Percentiles rank a stretch among this genome's conserved stretches.
Conservation (phyloP, 495 filamentous ascomycete species). For the Penicillium daleae region DNA sequence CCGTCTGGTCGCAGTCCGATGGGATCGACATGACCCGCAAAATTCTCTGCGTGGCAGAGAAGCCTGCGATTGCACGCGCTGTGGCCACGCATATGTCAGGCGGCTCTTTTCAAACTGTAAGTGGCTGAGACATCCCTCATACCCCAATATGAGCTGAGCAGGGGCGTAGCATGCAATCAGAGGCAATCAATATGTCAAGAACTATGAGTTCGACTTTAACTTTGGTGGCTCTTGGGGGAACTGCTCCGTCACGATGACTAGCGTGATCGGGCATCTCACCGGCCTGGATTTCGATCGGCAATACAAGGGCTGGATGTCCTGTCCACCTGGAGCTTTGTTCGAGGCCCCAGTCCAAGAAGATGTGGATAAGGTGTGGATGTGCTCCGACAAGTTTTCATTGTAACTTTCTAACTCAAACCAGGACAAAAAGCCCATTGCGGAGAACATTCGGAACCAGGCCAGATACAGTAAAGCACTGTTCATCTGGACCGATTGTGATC, state of each 20-base stretch:
- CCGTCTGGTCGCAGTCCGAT: slow-evolving; percentile 10
- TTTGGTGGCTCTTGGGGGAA: slow-evolving; percentile 81
- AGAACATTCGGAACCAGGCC: slow-evolving; percentile 83
- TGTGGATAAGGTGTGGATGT: slow-evolving; percentile 61
- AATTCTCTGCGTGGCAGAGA: slow-evolving; percentile 94
- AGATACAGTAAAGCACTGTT: slow-evolving; percentile 70
- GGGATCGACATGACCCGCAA: slow-evolving; percentile 42
- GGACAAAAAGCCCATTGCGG: slow-evolving; percentile 79
- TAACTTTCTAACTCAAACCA: slow-evolving; percentile 38
- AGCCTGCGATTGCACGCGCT: slow-evolving; percentile 93
- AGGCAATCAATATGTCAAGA: slow-evolving; percentile 82
- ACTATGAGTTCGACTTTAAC: slow-evolving; percentile 88
- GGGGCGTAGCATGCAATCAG: slow-evolving; percentile 54
- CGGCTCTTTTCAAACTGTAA: slow-evolving; percentile 69
- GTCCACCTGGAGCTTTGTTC: slow-evolving; percentile 78
- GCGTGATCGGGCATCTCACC: slow-evolving; percentile 84
- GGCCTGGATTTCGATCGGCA: slow-evolving; percentile 68
- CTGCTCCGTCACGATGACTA: slow-evolving; percentile 89
- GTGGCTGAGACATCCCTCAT: slow-evolving; percentile 37
- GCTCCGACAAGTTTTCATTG: no score
- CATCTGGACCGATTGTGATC: slow-evolving; percentile 99
- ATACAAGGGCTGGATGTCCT: slow-evolving; percentile 79
- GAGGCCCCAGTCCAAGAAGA: slow-evolving; percentile 72
- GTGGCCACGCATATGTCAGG: slow-evolving; percentile 88
- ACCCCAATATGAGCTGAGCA: slow-evolving; percentile 26